Evolutionary conservation across 148 eudicot genomes (phyloP), one percentile per base, ranked within the genome.

Genomic region (Rhododendron kiyosumense): DNA sequence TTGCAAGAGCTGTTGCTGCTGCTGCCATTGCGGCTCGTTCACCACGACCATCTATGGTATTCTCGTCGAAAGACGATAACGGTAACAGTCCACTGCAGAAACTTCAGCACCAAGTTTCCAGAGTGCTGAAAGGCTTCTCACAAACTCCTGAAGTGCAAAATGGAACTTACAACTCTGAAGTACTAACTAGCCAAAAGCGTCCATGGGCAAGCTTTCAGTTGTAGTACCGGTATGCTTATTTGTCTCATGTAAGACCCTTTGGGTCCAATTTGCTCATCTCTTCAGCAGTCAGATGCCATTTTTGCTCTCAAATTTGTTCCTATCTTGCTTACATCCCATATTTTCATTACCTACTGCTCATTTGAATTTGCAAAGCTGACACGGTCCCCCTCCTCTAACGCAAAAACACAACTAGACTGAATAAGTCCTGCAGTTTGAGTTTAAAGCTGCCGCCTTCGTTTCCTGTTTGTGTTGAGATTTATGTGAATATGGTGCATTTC

Each of bases 201-300:
- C 98, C 94, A 89, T 97, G 99, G 99, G 98, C 99, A 52, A 93
- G 90, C 88, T 93, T 94, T 90, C 99, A 97, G 78, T 86, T 89
- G 86, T 93, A 90, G 85, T 87, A 92, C 69, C 87, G 94, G 95
- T 92, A 87, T 73, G 85, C 26, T 83, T 38, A 84, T 51, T 36
- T 87, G 75, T 84, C 52, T 87, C 81, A 32, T 74, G 80, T 84
- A 73, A 20, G 52, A 81, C 65, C 75, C 51, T 71, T 41, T 65
- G 17, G 28, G 81, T 59, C 22, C 32, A 10, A 34, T 28, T 84
- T 52, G 49, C 48, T 51, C 5, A 11, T 51, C 32, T 75, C 49
- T 74, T 84, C 49, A 22, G 49, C 61, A 32, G 51, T 20, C 48
- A 13, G 67, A 3, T 34, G 20, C 52, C 75, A 22, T 8, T 69